Evolutionary conservation across 192 early-diverging fungal species (phyloP).

Genomic region (Coemansia sp.): DNA sequence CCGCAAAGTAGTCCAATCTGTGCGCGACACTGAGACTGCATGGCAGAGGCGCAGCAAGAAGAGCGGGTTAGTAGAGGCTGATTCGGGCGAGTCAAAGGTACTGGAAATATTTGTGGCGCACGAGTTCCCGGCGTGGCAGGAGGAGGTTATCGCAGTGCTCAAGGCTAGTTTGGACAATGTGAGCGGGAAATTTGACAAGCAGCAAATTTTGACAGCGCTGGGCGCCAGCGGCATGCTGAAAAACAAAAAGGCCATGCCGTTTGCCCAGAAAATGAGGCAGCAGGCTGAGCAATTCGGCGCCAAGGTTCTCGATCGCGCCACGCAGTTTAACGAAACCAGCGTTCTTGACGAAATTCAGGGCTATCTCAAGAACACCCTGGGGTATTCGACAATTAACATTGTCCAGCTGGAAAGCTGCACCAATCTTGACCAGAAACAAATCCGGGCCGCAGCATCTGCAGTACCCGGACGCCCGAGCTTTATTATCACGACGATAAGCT

Average conservation of each 20-base stretch:
- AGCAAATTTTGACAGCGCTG: constrained; percentile 68
- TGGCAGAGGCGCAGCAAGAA: constrained; percentile 67
- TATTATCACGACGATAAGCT: constrained; percentile 8
- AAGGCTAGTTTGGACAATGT: constrained; percentile 57
- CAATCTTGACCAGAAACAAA: constrained; percentile 18
- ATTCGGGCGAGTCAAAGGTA: constrained; percentile 62
- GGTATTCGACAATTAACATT: constrained; percentile 57
- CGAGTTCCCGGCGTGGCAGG: constrained; percentile 95
- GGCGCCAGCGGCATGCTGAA: constrained; percentile 73
- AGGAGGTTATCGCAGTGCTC: constrained; percentile 58
- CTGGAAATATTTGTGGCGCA: constrained; percentile 79
- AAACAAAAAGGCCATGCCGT: constrained; percentile 97
- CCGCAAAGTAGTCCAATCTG: constrained; percentile 65
- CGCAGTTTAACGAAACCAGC: constrained; percentile 76
- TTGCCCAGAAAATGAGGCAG: constrained; percentile 89
- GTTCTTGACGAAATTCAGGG: constrained; percentile 55
- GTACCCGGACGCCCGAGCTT: constrained; percentile 45
- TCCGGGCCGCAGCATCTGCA: constrained; percentile 25
- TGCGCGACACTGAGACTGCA: constrained; percentile 74
- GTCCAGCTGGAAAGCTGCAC: constrained; percentile 40
- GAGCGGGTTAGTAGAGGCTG: constrained; percentile 66
- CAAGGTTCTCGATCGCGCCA: constrained; percentile 73
- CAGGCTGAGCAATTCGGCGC: constrained; percentile 64
- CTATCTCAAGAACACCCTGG: constrained; percentile 61
- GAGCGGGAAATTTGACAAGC: constrained; percentile 68